A percentile compares a stretch with the other conserved stretches of the same genome.
Conservation (phyloP, 1,284 basidiomycete genomes). For the Melampsora abietis-canadensis region DNA sequence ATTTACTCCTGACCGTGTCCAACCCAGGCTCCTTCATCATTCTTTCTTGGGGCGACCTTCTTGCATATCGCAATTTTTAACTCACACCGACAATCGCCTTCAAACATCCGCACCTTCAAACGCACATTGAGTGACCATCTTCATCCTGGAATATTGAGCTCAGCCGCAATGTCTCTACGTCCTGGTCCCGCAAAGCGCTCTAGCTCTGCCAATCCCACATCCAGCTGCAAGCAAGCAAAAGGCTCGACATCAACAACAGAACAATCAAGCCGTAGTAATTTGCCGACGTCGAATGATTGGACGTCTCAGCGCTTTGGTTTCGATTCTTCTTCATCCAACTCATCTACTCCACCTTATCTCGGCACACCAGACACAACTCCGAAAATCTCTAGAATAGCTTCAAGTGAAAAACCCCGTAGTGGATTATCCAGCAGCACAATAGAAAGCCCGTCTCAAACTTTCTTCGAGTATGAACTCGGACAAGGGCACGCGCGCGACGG, state of each 20-base stretch:
- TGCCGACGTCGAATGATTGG: not conserved
- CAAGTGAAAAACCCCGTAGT: not conserved
- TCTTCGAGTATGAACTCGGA: slow-evolving; percentile 5
- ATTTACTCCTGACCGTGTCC: too few species aligned
- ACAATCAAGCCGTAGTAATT: not conserved
- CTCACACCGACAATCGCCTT: too few species aligned
- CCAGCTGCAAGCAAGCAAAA: not conserved
- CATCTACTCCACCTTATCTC: not conserved
- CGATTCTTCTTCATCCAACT: not conserved
- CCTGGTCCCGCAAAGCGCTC: not conserved
- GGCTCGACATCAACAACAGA: not conserved
- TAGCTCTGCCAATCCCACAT: not conserved
- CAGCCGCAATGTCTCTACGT: not conserved
- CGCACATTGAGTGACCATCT: not conserved
- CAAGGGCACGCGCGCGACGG: not conserved
- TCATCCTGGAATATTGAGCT: not conserved
- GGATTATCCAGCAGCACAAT: not conserved
- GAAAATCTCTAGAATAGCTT: not conserved
- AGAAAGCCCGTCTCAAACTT: not conserved
- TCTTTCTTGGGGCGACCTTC: too few species aligned
- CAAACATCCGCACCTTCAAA: too few species aligned
- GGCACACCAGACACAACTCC: slow-evolving; percentile 2
- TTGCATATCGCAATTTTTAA: too few species aligned
- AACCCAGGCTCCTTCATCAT: too few species aligned
- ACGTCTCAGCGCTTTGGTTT: slow-evolving; percentile 8